Base-by-base conservation (phyloP, 495 filamentous ascomycete genomes). In the Cryomyces antarcticus region DNA sequence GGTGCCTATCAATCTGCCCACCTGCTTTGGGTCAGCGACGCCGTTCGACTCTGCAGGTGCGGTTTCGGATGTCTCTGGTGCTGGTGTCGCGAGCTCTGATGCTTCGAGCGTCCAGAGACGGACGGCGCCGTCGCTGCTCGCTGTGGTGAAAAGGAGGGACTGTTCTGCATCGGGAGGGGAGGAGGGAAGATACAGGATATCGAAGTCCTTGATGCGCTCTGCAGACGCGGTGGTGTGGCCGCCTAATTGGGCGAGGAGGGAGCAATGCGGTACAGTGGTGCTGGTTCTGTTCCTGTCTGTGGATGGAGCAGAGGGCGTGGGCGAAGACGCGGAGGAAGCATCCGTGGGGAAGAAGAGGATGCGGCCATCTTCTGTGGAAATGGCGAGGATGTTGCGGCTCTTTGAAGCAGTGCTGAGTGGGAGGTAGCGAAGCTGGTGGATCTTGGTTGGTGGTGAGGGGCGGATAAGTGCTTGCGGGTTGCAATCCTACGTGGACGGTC, bases 331-430 rank as follows among this genome's bases (percentile, higher is more conserved):
- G 64, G 66, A 31, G 69, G 66, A 1, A 56, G 38, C 51, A 50
- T 28, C 51, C 55, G 5, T 64, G 52, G 28, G 54, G 55, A 84
- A 94, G 58, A 97, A 93, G 31, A 93, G 49, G 13, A 97, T 65
- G 37, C 80, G 68, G 13, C 92, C 89, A 57, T 96, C 88, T 56
- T 96, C 89, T 0, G 89, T 95, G n/a, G 85, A 82, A 5, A 92
- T 64, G 1, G 76, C 77, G 35, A 97, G 56, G 7, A 88, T 54
- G 11, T 66, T 62, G 29, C 60, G 56, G 29, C 60, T 62, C 51
- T 28, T 65, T 12, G 62, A 61, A 11, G 64, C 54, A 29, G 51
- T 38, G 28, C 62, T 53, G n/a, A 66, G 40, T 27, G 61, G 55
- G 17, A 89, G 51, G 58, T 93, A 95, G 43, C 68, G 65, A 36